Evolutionary conservation across 441 rosid genomes (phyloP), one percentile per base, ranked within the genome.

Genomic region (Croton setiger): DNA sequence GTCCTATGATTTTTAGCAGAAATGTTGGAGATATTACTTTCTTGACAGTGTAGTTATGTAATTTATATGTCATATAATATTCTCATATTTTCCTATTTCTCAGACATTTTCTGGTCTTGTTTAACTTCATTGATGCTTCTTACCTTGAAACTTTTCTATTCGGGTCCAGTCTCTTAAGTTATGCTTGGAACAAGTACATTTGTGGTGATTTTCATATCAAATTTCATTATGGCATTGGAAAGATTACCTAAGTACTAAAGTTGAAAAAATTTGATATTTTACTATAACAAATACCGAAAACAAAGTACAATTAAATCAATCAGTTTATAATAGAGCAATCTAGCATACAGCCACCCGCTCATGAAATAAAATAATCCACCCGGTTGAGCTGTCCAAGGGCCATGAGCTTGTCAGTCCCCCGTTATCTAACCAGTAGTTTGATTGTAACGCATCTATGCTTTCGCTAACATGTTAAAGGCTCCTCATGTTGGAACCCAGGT

Each of bases 1-100:
- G 60, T 53, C 11, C 47, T 70, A 55, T 63, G 56, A 70, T 70
- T 33, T 23, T 13, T 61, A 51, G 73, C 20, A 3, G 20, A 1
- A 39, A 1, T 0, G 31, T 27, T 27, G 31, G 31, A 27, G 31
- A 27, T 27, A 27, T 27, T 27, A 27, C 31, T 27, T 27, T 27
- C 2, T 2, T 27, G 31, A 27, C 2, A 27, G 31, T 27, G 31
- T 27, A 27, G 31, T 27, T 27, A 27, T 39, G 43, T 9, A 7
- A 39, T 5, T 39, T 39, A 39, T 39, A 9, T 39, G 1, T 39
- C 43, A 39, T 7, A 39, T 39, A 39, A 39, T 39, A 39, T 7
- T 39, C 43, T 39, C 43, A 39, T 39, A 5, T 39, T 5, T 39
- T 39, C 8, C 11, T 27, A 27, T 27, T 5, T 39, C 43, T 1